These are phyloP conservation scores for Collybia sordida DNA, from an alignment of 768 basidiomycete genomes.

Conservation along the genomic window DNA sequence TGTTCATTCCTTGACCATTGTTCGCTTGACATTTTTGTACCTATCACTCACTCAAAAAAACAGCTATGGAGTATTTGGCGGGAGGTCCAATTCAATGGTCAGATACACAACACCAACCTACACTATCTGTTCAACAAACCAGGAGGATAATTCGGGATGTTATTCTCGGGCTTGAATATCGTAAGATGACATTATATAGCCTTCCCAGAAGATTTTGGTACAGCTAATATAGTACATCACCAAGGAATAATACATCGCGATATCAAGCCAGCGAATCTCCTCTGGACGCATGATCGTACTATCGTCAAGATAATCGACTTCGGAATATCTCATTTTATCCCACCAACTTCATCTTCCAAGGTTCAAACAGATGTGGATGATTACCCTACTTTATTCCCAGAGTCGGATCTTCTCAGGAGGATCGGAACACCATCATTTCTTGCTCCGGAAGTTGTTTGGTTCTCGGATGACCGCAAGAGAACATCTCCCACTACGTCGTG, in stretches of 20 bases:
- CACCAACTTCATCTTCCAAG: conserved; percentile 12
- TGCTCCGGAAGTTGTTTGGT: conserved; percentile 45
- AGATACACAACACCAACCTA: conserved; percentile 26
- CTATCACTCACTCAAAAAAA: background rate
- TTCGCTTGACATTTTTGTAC: background rate
- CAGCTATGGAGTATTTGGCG: conserved; percentile 42
- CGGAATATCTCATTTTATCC: conserved; percentile 49
- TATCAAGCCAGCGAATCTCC: conserved; percentile 86
- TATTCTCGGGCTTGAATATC: conserved; percentile 41
- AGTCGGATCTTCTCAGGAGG: conserved; percentile 36
- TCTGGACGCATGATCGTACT: conserved; percentile 49
- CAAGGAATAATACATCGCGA: conserved; percentile 81
- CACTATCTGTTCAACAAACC: conserved; percentile 34
- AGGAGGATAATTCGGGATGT: conserved; percentile 42
- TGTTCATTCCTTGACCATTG: background rate
- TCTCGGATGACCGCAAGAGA: conserved; percentile 23
- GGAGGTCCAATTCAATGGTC: conserved; percentile 43
- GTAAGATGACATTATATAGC: conserved; percentile 21
- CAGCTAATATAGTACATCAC: conserved; percentile 29
- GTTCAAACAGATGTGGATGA: conserved; percentile 16
- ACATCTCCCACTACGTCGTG: conserved; percentile 17
- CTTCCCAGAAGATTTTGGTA: no score
- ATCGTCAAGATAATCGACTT: conserved; percentile 92
- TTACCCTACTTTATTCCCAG: conserved; percentile 33
- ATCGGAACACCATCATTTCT: conserved; percentile 44